Evolutionary conservation across 306 rosid genomes (phyloP).

Genomic region (Urtica urens): DNA sequence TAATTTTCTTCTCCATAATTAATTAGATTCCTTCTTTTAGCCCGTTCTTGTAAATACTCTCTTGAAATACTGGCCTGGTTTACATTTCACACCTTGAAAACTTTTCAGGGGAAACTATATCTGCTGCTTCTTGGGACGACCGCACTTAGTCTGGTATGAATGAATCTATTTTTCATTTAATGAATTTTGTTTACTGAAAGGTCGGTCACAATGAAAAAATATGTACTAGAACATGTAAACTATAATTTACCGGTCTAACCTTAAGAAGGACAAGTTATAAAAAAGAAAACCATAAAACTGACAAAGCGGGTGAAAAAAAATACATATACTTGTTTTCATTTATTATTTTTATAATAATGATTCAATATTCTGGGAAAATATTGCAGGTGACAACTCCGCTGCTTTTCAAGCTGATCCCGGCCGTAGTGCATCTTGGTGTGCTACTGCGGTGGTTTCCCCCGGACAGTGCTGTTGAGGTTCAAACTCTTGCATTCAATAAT

Average conservation of each 20-base stretch:
- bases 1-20: neutral
- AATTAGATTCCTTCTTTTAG: neutral
- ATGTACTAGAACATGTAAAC: neutral
- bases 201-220: too few species aligned
- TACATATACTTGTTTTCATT: too few species aligned
- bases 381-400: constrained; percentile 88
- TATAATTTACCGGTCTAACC: neutral
- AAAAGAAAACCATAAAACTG: neutral
- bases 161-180: neutral
- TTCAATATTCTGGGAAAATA: neutral
- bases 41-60: neutral
- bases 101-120: constrained; percentile 45
- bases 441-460: constrained; percentile 82
- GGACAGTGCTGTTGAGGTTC: constrained; percentile 67
- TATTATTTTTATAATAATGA: too few species aligned
- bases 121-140: constrained; percentile 53
- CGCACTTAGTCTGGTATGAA: constrained; percentile 46
- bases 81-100: constrained; percentile 3
- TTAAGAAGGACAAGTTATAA: neutral
- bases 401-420: constrained; percentile 92
- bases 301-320: too few species aligned
- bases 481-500: too few species aligned
- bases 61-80: neutral
- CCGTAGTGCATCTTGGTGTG: constrained; percentile 90
- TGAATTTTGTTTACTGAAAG: too few species aligned